These are phyloP conservation scores for Dactylella cylindrospora DNA, from an alignment of 2,329 filamentous ascomycete genomes.

Conservation along the genomic window DNA sequence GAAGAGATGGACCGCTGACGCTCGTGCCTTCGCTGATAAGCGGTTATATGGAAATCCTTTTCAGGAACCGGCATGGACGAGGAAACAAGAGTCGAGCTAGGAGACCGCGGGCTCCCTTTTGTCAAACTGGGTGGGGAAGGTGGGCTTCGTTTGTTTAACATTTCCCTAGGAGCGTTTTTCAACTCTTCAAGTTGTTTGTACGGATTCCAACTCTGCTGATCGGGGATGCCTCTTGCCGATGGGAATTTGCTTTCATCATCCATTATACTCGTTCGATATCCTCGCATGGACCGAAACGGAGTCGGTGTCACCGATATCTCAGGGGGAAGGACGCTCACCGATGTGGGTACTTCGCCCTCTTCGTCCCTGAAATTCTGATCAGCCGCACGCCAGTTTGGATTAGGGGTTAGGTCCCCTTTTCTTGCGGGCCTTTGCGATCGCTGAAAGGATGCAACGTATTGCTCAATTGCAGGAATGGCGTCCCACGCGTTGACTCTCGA, in stretches of 20 bases:
- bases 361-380: conserved; percentile 6
- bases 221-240: conserved; percentile 47
- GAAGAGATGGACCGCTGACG: conserved; percentile 2
- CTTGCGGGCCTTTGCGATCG: conserved; percentile 15
- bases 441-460: conserved; percentile 70
- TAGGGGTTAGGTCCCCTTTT: conserved; percentile 30
- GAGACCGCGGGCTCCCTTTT: conserved; percentile 45
- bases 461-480: conserved; percentile 80
- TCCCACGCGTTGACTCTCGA: conserved; percentile 89
- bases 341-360: not conserved
- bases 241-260: conserved; percentile 47
- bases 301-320: conserved; percentile 47
- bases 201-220: conserved; percentile 48
- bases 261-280: conserved; percentile 44
- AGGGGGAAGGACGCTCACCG: conserved; percentile 25
- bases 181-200: conserved; percentile 38
- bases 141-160: conserved; percentile 44
- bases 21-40: conserved; percentile 29
- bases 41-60: conserved; percentile 45
- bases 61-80: conserved; percentile 46
- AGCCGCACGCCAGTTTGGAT: conserved; percentile 10
- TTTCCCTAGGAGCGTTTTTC: conserved; percentile 33
- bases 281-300: conserved; percentile 44
- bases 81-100: conserved; percentile 44
- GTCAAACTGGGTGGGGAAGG: conserved; percentile 47